Evolutionary conservation across 2,329 filamentous ascomycete species (phyloP).

Genomic region (Sporothrix euskadiensis): DNA sequence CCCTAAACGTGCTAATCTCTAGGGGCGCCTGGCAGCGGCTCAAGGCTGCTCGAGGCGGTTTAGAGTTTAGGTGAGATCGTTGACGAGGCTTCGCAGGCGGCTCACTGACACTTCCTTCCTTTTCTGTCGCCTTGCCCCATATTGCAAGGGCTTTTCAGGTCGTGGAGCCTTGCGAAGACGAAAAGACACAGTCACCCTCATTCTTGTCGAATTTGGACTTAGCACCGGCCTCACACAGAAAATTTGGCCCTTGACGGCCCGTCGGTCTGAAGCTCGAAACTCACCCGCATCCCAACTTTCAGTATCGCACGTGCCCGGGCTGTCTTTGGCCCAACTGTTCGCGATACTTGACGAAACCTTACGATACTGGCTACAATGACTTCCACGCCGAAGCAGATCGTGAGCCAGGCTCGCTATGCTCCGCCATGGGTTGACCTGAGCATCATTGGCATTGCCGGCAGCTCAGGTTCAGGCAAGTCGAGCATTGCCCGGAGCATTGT

Average conservation of each 20-base stretch:
- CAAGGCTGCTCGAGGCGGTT: background rate
- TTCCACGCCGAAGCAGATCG: conserved; percentile 44
- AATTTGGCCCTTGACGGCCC: background rate
- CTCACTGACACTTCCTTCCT: background rate
- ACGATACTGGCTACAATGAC: conserved; percentile 6
- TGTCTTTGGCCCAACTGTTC: background rate
- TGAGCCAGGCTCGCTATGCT: conserved; percentile 72
- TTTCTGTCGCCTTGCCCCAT: background rate
- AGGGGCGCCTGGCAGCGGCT: conserved; percentile 2
- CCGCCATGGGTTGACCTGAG: conserved; percentile 95
- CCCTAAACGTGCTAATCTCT: conserved; percentile 1
- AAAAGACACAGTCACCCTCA: background rate
- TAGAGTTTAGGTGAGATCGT: background rate
- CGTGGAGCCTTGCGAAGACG: background rate
- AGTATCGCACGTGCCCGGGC: background rate
- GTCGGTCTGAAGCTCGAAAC: background rate
- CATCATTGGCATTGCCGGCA: conserved; percentile 94
- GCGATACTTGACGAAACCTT: too few relatives aligned
- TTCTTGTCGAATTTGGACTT: background rate
- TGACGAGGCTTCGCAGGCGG: background rate
- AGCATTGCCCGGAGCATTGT: conserved; percentile 92
- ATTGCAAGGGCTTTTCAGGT: background rate
- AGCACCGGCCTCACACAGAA: background rate
- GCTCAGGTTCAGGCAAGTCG: conserved; percentile 92
- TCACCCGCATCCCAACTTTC: background rate